Evolutionary conservation across 225 moss, liverwort and hornwort genomes (phyloP), one percentile per base, ranked within the genome.

Genomic region (Neckera pumila): DNA sequence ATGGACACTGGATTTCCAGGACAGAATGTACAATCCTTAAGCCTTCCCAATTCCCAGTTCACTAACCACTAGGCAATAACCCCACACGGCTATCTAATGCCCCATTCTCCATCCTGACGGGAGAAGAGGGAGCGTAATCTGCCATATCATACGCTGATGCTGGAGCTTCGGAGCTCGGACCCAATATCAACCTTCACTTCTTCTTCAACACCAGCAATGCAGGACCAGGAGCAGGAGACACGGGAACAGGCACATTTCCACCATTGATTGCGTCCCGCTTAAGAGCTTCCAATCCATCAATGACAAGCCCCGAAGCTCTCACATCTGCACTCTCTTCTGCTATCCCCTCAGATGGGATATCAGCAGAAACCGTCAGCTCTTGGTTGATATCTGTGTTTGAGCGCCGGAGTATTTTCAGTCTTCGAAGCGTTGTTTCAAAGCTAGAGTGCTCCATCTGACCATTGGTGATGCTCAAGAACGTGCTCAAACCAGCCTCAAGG

Each of bases 371-470:
- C 26, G 40, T 65, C 77, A 47, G 40, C 60, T 64, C 84, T 51
- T 42, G 89, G 79, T 53, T 79, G 75, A 63, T 36, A 85, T 67
- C 80, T 51, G 42, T 34, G 67, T 73, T 75, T 40, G 60, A 79
- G 54, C 42, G 61, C 36, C 73, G 61, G 20, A 93, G 93, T 67
- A 92, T 91, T 74, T 92, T 93, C 84, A 92, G 34, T 69, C 84
- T 90, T 75, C 88, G 88, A 80, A 92, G 88, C 28, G 93, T 91
- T 56, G 90, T 78, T 76, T 93, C 93, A 79, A 93, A 93, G 88
- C 89, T 93, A 34, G 92, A 89, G 57, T 84, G 49, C 36, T 93
- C 91, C 77, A 89, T 84, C 83, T 86, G 76, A 26, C 78, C 84
- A 18, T 91, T 38, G 36, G 77, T 45, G 84, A 65, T 84, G 43